A percentile compares a stretch with the other conserved stretches of the same genome.
phyloP scores from a whole-genome alignment of 495 filamentous ascomycete species.

The Emericellopsis terricola region DNA sequence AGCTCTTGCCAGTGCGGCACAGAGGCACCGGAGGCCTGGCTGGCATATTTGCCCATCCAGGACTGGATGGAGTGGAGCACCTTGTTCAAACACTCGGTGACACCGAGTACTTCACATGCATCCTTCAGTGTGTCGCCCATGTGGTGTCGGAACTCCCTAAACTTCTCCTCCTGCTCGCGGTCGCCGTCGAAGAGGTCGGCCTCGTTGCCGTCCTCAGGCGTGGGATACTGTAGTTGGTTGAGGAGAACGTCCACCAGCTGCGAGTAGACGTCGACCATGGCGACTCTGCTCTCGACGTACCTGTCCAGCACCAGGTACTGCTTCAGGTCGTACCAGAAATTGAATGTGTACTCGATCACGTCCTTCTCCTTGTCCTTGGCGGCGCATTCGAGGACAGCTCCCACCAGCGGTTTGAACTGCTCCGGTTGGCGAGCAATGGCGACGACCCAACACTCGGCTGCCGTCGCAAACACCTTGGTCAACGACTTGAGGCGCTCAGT shows the following conservation, averaged over 20 bases:
- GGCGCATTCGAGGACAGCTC: constrained; percentile 78
- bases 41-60: constrained; percentile 71
- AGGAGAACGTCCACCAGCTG: constrained; percentile 88
- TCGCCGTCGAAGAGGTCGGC: constrained; percentile 88
- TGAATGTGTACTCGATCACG: constrained; percentile 78
- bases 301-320: constrained; percentile 81
- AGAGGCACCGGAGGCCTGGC: constrained; percentile 46
- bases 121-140: constrained; percentile 99
- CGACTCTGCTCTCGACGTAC: constrained; percentile 63
- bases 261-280: constrained; percentile 62
- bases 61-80: constrained; percentile 65
- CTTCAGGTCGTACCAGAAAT: constrained; percentile 98
- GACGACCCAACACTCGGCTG: constrained; percentile 86
- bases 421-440: constrained; percentile 67
- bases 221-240: constrained; percentile 75
- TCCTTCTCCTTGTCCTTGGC: constrained; percentile 74
- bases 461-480: constrained; percentile 79
- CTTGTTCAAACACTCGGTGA: constrained; percentile 76
- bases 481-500: constrained; percentile 74
- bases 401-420: constrained; percentile 73
- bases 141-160: constrained; percentile 84
- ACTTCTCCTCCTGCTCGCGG: constrained; percentile 90
- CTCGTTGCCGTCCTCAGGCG: constrained; percentile 51
- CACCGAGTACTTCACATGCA: constrained; percentile 87
- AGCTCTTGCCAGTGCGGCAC: constrained; percentile 96